These are phyloP conservation scores for Chaetomiaceae sp. DNA, from an alignment of 2,329 filamentous ascomycete genomes.

Conservation along the genomic window DNA sequence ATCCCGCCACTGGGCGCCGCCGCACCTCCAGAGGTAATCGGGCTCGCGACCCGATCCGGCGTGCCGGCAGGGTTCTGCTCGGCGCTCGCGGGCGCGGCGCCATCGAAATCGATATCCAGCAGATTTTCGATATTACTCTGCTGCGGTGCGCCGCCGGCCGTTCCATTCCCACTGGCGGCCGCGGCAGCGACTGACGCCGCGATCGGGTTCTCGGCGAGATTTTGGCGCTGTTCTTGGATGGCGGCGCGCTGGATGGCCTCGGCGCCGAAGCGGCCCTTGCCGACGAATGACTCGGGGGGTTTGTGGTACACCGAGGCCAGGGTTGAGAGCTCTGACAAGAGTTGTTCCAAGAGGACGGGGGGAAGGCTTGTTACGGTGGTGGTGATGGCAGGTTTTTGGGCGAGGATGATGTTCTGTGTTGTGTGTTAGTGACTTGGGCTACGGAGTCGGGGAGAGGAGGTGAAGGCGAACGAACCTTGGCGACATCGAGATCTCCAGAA, in stretches of 20 bases:
- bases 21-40: slow-evolving; percentile 33
- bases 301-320: slow-evolving; percentile 98
- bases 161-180: slow-evolving; percentile 58
- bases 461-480: slow-evolving; percentile 60
- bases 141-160: slow-evolving; percentile 33
- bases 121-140: slow-evolving; percentile 87
- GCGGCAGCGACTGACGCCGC: slow-evolving; percentile 74
- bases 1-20: slow-evolving; percentile 44
- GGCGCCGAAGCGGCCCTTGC: slow-evolving; percentile 88
- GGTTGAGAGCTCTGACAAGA: slow-evolving; percentile 89
- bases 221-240: slow-evolving; percentile 92
- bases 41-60: slow-evolving; percentile 65
- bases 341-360: slow-evolving; percentile 75
- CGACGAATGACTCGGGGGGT: slow-evolving; percentile 95
- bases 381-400: slow-evolving; percentile 88
- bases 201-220: slow-evolving; percentile 89
- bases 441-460: neutral
- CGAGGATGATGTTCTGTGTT: slow-evolving; percentile 76
- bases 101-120: slow-evolving; percentile 69
- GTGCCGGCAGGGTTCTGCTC: slow-evolving; percentile 43
- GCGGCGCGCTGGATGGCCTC: slow-evolving; percentile 92
- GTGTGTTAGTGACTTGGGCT: slow-evolving; percentile 26
- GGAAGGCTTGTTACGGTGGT: slow-evolving; percentile 91
- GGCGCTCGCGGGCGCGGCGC: slow-evolving; percentile 68
- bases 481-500: slow-evolving; percentile 84